Conservation (phyloP, 345 rosid species). For the Citrus sp. region DNA sequence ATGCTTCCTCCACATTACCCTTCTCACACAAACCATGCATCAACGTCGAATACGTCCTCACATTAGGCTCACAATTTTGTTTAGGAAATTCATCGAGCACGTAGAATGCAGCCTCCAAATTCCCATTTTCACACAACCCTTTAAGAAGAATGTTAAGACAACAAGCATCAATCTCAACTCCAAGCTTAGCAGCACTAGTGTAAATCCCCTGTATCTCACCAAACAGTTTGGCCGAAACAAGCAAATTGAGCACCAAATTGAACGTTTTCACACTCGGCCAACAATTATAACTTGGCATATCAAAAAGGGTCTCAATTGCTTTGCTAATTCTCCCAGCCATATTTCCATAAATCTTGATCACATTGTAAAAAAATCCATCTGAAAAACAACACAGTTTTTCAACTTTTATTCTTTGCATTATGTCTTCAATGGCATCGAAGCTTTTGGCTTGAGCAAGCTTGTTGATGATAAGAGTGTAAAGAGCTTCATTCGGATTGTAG, state of each 20-base stretch:
- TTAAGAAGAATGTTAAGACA: conserved; percentile 79
- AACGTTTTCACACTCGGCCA: conserved; percentile 76
- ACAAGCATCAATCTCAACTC: conserved; percentile 80
- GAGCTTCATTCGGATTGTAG: conserved; percentile 70
- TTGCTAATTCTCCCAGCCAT: conserved; percentile 53
- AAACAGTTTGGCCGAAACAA: conserved; percentile 62
- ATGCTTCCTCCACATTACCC: conserved; percentile 63
- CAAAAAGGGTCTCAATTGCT: conserved; percentile 58
- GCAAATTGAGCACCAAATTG: conserved; percentile 68
- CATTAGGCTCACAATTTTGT: conserved; percentile 62
- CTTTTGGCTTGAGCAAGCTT: conserved; percentile 51
- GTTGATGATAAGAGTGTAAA: conserved; percentile 54
- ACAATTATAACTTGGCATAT: conserved; percentile 67
- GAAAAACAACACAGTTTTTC: conserved; percentile 56
- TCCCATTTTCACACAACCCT: conserved; percentile 71
- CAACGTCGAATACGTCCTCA: conserved; percentile 68
- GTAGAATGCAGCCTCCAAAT: conserved; percentile 53
- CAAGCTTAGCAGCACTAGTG: conserved; percentile 53
- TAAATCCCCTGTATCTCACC: conserved; percentile 60
- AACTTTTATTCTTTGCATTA: conserved; percentile 42
- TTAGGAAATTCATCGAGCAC: conserved; percentile 96
- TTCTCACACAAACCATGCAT: conserved; percentile 62
- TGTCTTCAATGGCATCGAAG: conserved; percentile 63
- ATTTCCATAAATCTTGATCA: conserved; percentile 70
- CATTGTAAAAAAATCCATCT: conserved; percentile 64